Base-by-base conservation (phyloP, 2,329 filamentous ascomycete genomes). In the Cryphonectria naterciae region DNA sequence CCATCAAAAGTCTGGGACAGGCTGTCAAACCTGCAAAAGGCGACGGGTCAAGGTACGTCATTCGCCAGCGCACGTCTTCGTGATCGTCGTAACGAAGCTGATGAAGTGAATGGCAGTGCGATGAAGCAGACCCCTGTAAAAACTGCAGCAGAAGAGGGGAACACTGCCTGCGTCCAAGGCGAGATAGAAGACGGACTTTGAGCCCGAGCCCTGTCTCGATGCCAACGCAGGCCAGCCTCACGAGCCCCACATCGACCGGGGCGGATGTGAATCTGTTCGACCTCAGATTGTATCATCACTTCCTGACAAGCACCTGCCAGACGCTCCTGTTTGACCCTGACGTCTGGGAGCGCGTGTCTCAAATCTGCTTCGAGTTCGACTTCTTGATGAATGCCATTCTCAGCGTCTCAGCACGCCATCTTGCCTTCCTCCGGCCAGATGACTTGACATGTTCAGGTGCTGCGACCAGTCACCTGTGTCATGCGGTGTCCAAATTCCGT, bases 241-340 rank as follows among this genome's bases (percentile, higher is more conserved):
- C 46, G 22, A 28, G 39, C 32, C 39, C 28, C 41, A 60, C 49
- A 13, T 58, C 49, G n/a, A 46, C 37, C 22, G 28, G 22, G 41
- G 39, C 69, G 35, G 61, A 37, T 11, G 68, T 74, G n/a, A 74
- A 75, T 46, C 66, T 74, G 10, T 62, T 72, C 17, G 72, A 75
- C 32, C 65, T 77, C 65, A 74, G 73, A 64, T 67, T 77, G 6
- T 70, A 75, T 25, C 74, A 77, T 72, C 75, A 77, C 69, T 77
- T 76, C 66, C 73, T 75, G 32, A 66, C 54, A 32, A 66, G 63
- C n/a, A 77, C 75, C 0, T 65, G 70, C 28, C 49, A 73, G 15
- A 77, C 76, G 4, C 73, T 77, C 35, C 49, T 76, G 4, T 66
- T 73, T 35, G 32, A 61, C 0, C 65, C 68, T 13, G 73, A 73